Evolutionary conservation across 306 rosid species (phyloP).

Genomic region (Citrullus amarus): DNA sequence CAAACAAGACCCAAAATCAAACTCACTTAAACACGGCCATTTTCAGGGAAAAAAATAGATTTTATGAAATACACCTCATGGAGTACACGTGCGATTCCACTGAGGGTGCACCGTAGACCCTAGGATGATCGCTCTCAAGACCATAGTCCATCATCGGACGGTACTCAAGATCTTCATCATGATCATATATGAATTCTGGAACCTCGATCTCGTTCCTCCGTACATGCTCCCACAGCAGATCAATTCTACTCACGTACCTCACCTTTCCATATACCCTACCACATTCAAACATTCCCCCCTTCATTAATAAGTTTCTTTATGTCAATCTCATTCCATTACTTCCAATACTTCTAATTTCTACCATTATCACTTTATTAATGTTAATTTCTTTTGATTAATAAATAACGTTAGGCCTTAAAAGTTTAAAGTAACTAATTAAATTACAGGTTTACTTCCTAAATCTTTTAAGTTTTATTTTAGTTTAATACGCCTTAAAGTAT

Average conservation of each 20-base stretch:
- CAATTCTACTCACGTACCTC: conserved; percentile 67
- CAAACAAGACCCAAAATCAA: background rate
- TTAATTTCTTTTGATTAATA: background rate
- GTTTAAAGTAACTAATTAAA: no score
- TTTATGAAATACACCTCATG: conserved; percentile 48
- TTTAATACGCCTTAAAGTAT: no score
- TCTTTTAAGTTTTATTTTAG: no score
- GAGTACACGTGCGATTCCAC: conserved; percentile 67
- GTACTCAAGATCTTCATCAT: conserved; percentile 83
- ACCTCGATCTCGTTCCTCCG: conserved; percentile 62
- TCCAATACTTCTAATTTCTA: background rate
- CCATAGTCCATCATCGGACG: conserved; percentile 96
- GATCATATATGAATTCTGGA: conserved; percentile 77
- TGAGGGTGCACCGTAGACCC: conserved; percentile 46
- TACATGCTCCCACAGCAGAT: conserved; percentile 70
- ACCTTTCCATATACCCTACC: conserved; percentile 71
- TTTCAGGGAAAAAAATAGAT: no score
- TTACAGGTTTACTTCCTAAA: no score
- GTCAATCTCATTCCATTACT: no score
- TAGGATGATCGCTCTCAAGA: conserved; percentile 74
- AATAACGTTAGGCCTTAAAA: background rate
- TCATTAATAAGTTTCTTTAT: no score
- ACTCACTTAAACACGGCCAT: background rate
- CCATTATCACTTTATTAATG: background rate
- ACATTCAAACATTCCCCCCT: conserved; percentile 5